Base-by-base conservation (phyloP, 768 basidiomycete genomes). In the Calocybe cyanea region DNA sequence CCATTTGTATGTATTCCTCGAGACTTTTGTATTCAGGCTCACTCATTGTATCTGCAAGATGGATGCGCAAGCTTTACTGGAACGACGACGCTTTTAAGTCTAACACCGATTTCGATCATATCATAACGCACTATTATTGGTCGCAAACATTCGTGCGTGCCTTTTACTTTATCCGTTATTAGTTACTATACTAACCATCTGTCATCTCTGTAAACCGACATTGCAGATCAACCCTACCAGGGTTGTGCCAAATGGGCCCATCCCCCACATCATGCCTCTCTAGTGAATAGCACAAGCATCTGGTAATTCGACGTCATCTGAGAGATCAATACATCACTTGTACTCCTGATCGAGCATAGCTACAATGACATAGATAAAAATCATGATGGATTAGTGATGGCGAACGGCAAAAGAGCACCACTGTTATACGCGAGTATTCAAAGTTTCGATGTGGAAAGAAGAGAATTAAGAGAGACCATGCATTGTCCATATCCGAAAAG, bases 51-150 rank as follows among this genome's bases (percentile, higher is more conserved):
- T n/a, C n/a, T n/a, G n/a, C n/a, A n/a, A 85, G 83, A 24, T 94
- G 91, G 87, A 57, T 89, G 67, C 83, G 82, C 64, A 84, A 85
- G 60, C 67, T 97, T 15, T 98, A 99, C 73, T 97, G 92, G 93
- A 87, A 85, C 50, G 72, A 85, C 55, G 66, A 83, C 0, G 91
- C 92, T 4, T 98, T 99, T 81, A 82, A 83, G 63, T 77, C 81
- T 5, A 82, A 85, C 14, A 94, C 93, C 31, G 73, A 93, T 60
- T 97, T 97, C 60, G 79, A 88, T 13, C 94, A 96, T 65, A 88
- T 89, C 70, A 87, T 87, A 66, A 78, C 75, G 1, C 76, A 80
- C 56, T 87, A 87, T 56, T 87, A 80, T 52, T 85, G 81, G 80
- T 79, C 78, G 31, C 80, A 80, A 48, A 30, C 66, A 1, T 46